Conservation (phyloP, 208 protist genomes). For the Angomonas deanei region DNA sequence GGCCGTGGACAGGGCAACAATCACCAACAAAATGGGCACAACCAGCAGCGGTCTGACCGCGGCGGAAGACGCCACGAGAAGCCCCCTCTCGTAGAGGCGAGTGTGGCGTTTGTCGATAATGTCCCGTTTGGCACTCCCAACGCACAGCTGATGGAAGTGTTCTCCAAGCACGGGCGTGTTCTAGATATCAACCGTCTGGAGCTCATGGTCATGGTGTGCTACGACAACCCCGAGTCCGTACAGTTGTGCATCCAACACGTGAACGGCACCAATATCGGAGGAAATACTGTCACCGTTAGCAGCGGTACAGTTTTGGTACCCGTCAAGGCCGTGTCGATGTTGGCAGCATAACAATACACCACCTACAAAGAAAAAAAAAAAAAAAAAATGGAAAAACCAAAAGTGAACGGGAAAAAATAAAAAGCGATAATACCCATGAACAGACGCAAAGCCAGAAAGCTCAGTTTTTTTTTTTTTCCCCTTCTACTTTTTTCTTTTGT, state of each 20-base stretch:
- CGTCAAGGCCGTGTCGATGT: constrained; percentile 30
- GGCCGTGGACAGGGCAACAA: not conserved
- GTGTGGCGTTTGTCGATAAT: constrained; percentile 75
- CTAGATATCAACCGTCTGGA: constrained; percentile 57
- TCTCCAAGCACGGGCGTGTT: constrained; percentile 60
- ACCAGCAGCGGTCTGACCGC: no score
- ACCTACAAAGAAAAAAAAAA: no score
- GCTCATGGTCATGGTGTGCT: constrained; percentile 57
- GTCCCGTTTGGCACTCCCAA: constrained; percentile 82
- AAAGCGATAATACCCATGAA: no score
- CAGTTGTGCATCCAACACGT: constrained; percentile 77
- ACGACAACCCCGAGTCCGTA: constrained; percentile 72
- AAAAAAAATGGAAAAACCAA: constrained; percentile 8
- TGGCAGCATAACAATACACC: not conserved
- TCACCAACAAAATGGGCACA: not conserved
- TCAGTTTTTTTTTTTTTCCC: no score
- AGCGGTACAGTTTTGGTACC: constrained; percentile 78
- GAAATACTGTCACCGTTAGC: constrained; percentile 74
- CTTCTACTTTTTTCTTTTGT: no score
- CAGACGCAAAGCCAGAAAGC: no score
- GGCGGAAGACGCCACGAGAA: constrained; percentile 9
- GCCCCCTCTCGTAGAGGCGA: constrained; percentile 48
- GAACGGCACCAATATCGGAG: constrained; percentile 64
- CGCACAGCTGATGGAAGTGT: constrained; percentile 62
- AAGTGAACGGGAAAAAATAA: constrained; percentile 4